Percentiles rank a stretch among this genome's conserved stretches.
phyloP scores from a whole-genome alignment of 106 monocot species.

The Phalaenopsis aphrodite region DNA sequence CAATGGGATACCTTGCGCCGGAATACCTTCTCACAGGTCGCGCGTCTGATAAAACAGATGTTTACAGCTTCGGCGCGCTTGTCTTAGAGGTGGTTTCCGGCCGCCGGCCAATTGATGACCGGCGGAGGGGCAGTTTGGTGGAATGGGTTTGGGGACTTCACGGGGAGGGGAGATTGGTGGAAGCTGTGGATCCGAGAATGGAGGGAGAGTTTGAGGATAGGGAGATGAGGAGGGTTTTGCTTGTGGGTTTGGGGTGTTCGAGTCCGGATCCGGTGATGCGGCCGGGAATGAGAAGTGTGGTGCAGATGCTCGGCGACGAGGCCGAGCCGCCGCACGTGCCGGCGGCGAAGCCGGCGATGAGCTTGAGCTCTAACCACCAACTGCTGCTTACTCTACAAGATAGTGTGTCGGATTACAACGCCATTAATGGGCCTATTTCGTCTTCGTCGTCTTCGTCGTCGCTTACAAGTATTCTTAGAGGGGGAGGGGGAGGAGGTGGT shows the following conservation, averaged over 20 bases:
- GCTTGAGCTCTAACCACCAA: constrained; percentile 52
- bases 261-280: constrained; percentile 59
- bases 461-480: constrained; percentile 26
- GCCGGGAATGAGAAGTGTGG: constrained; percentile 73
- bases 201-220: constrained; percentile 57
- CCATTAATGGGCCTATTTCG: constrained; percentile 23
- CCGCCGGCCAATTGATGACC: constrained; percentile 57
- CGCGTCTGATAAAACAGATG: constrained; percentile 84
- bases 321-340: constrained; percentile 69
- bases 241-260: constrained; percentile 80
- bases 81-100: constrained; percentile 76
- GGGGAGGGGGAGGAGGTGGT: constrained; percentile 23
- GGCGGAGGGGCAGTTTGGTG: constrained; percentile 43
- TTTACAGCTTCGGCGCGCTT: constrained; percentile 90
- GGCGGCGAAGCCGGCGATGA: constrained; percentile 58
- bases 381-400: constrained; percentile 76
- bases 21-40: constrained; percentile 94
- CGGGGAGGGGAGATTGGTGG: constrained; percentile 45
- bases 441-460: constrained; percentile 41
- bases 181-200: constrained; percentile 51
- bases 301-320: constrained; percentile 84
- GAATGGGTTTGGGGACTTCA: constrained; percentile 92
- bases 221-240: constrained; percentile 49
- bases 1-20: constrained; percentile 98
- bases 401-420: constrained; percentile 82